Conservation (phyloP, 495 filamentous ascomycete genomes). For the Hypoxylon trugodes region DNA sequence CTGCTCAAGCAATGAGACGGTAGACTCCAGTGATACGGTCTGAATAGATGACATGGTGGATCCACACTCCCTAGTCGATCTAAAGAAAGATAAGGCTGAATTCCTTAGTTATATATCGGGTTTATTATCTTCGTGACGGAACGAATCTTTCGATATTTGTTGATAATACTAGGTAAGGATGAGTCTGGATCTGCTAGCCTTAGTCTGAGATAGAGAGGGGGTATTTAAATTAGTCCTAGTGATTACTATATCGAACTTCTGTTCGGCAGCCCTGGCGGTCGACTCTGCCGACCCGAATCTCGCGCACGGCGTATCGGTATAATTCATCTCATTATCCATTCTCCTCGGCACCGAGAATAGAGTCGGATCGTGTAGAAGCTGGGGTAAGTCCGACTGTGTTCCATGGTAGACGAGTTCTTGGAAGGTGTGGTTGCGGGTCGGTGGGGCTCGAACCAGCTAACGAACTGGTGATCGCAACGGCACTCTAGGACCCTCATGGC, state of each 20-base stretch:
- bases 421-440: neutral
- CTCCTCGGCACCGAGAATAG: conserved; percentile 9
- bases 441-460: neutral
- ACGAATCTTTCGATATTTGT: too few species aligned
- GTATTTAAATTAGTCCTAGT: too few species aligned
- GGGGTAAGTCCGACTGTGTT: too few species aligned
- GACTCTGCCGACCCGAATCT: conserved; percentile 19
- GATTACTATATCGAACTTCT: too few species aligned
- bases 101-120: too few species aligned
- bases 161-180: too few species aligned
- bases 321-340: too few species aligned
- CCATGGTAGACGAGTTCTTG: neutral
- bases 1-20: conserved; percentile 17
- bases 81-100: neutral
- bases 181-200: too few species aligned
- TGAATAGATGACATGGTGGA: neutral
- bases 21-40: neutral
- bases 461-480: neutral
- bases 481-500: neutral
- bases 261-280: conserved; percentile 3
- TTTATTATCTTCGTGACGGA: too few species aligned
- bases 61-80: too few species aligned
- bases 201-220: too few species aligned
- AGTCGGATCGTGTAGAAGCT: too few species aligned
- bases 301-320: conserved; percentile 6